A percentile compares a stretch with the other conserved stretches of the same genome.
Evolutionary conservation across 1,284 basidiomycete species (phyloP).

Genomic region (Prillingera fragicola): DNA sequence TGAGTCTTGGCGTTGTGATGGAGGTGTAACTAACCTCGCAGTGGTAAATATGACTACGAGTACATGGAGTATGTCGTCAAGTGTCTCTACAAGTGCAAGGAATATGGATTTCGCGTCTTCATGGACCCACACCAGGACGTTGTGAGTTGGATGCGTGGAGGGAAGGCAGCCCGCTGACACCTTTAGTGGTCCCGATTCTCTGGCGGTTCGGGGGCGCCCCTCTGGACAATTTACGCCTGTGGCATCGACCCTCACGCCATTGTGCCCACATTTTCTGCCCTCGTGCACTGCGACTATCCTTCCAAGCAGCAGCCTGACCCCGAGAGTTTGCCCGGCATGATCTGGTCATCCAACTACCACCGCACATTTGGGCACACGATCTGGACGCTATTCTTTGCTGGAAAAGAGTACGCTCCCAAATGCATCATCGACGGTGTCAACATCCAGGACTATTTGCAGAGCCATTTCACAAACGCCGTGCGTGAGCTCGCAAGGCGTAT

Average conservation of each 20-base stretch:
- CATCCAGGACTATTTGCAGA: conserved; percentile 90
- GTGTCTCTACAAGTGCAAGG: conserved; percentile 82
- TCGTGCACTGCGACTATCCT: conserved; percentile 86
- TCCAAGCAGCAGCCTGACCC: conserved; percentile 58
- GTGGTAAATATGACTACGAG: conserved; percentile 82
- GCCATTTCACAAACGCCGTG: conserved; percentile 75
- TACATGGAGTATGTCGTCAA: conserved; percentile 89
- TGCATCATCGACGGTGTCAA: conserved; percentile 87
- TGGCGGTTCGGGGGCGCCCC: conserved; percentile 91
- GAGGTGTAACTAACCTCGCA: conserved; percentile 38
- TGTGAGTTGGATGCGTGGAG: conserved; percentile 57
- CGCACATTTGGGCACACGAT: conserved; percentile 81
- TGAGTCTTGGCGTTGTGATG: conserved; percentile 53
- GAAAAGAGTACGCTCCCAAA: conserved; percentile 78
- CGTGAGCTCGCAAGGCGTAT: conserved; percentile 71
- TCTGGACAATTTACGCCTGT: conserved; percentile 88
- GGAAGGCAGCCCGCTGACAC: background rate
- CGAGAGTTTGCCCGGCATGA: conserved; percentile 76
- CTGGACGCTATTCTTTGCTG: conserved; percentile 93
- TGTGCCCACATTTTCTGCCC: conserved; percentile 75
- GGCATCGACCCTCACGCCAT: conserved; percentile 83
- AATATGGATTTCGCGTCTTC: conserved; percentile 89
- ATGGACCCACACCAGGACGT: conserved; percentile 97
- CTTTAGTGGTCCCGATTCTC: conserved; percentile 91
- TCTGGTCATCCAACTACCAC: conserved; percentile 95